phyloP scores from a whole-genome alignment of 1,139 yeast species.

The Zygosaccharomyces sapae region DNA sequence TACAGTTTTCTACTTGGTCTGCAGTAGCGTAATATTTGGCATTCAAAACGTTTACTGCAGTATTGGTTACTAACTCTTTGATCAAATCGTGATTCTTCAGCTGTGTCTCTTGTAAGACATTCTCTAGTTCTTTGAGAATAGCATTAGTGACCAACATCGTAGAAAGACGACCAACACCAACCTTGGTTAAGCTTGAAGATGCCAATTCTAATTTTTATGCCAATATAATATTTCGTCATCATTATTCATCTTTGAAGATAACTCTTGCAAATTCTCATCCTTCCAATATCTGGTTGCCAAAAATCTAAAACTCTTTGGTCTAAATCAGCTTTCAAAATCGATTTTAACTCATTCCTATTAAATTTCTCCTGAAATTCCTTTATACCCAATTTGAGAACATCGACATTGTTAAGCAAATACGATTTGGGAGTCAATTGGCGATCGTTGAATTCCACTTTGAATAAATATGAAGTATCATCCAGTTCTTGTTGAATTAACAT shows the following conservation, averaged over 20 bases:
- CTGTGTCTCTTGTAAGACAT: constrained; percentile 57
- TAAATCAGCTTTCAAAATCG: constrained; percentile 73
- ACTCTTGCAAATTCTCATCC: constrained; percentile 37
- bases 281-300: constrained; percentile 94
- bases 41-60: constrained; percentile 74
- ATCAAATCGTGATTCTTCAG: constrained; percentile 83
- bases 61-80: constrained; percentile 72
- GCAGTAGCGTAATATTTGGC: constrained; percentile 85
- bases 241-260: constrained; percentile 33
- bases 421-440: constrained; percentile 90
- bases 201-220: constrained; percentile 82
- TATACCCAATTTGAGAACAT: constrained; percentile 76
- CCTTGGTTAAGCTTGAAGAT: constrained; percentile 77
- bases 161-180: constrained; percentile 89
- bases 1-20: constrained; percentile 97
- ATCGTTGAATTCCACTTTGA: constrained; percentile 95
- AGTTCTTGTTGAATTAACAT: constrained; percentile 81
- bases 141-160: constrained; percentile 81
- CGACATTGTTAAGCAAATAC: constrained; percentile 87
- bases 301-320: constrained; percentile 87
- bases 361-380: constrained; percentile 82
- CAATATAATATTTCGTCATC: constrained; percentile 73
- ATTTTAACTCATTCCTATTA: constrained; percentile 76
- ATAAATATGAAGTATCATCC: constrained; percentile 88
- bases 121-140: constrained; percentile 69